These are phyloP conservation scores for Coemansia sp. DNA, from an alignment of 192 early-diverging fungal species.

Conservation along the genomic window DNA sequence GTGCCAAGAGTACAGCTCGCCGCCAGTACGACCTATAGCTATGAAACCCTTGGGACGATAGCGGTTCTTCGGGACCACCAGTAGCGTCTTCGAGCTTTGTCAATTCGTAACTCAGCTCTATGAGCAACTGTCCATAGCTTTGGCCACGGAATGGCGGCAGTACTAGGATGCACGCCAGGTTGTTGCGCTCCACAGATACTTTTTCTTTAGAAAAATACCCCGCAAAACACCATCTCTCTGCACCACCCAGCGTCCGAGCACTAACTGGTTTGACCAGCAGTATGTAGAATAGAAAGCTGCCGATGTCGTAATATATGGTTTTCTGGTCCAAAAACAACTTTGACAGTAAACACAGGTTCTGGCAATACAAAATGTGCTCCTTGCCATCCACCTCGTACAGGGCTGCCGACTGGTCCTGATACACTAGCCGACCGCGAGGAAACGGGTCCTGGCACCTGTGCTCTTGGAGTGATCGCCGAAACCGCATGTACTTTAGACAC, in stretches of 20 bases:
- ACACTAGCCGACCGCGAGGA: slow-evolving; percentile 81
- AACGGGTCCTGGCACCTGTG: slow-evolving; percentile 60
- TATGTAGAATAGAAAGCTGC: slow-evolving; percentile 92
- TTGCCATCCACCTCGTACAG: slow-evolving; percentile 87
- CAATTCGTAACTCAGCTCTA: slow-evolving; percentile 91
- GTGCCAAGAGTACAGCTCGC: slow-evolving; percentile 57
- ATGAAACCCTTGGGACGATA: slow-evolving; percentile 77
- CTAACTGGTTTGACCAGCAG: slow-evolving; percentile 56
- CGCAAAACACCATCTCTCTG: slow-evolving; percentile 59
- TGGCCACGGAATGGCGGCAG: slow-evolving; percentile 84
- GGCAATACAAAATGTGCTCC: slow-evolving; percentile 87
- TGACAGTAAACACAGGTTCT: slow-evolving; percentile 88
- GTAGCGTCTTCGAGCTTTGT: slow-evolving; percentile 64
- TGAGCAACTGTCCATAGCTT: slow-evolving; percentile 81
- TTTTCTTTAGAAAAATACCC: slow-evolving; percentile 99
- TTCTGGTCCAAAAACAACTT: slow-evolving; percentile 98
- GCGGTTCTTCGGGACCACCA: slow-evolving; percentile 84
- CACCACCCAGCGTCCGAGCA: slow-evolving; percentile 28
- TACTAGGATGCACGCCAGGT: slow-evolving; percentile 86
- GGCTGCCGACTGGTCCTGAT: slow-evolving; percentile 57
- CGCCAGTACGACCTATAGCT: slow-evolving; percentile 86
- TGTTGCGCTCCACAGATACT: slow-evolving; percentile 74
- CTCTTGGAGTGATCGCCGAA: slow-evolving; percentile 55
- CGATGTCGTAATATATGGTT: slow-evolving; percentile 91
- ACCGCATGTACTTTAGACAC: slow-evolving; percentile 93